These are phyloP conservation scores for Dactylellina drechsleri DNA, from an alignment of 2,329 filamentous ascomycete genomes.

Conservation along the genomic window DNA sequence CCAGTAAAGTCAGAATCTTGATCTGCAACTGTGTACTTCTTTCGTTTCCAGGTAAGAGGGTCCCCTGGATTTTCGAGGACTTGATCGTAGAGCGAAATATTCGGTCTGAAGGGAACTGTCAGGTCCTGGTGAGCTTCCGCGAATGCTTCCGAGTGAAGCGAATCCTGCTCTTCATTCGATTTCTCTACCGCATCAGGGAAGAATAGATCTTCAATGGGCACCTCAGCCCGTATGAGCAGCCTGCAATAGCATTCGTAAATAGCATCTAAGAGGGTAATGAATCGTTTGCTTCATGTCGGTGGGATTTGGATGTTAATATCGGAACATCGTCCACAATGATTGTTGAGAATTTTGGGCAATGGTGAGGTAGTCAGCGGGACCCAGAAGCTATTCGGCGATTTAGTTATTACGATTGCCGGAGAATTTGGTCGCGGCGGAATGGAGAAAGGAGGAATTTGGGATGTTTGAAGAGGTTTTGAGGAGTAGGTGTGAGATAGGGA, in stretches of 20 bases:
- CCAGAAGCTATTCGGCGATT: constrained; percentile 65
- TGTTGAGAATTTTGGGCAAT: constrained; percentile 81
- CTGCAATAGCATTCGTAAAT: constrained; percentile 85
- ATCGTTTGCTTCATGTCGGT: constrained; percentile 81
- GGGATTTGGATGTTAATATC: constrained; percentile 69
- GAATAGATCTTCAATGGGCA: constrained; percentile 78
- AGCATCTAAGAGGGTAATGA: constrained; percentile 83
- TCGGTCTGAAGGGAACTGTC: constrained; percentile 79
- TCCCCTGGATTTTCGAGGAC: constrained; percentile 22
- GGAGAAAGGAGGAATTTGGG: constrained; percentile 75
- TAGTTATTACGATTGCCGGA: not conserved
- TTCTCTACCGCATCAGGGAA: constrained; percentile 71
- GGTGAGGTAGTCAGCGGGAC: constrained; percentile 84
- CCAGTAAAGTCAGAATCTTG: constrained; percentile 45
- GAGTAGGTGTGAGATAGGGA: constrained; percentile 82
- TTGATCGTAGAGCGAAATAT: constrained; percentile 72
- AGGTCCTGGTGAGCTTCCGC: constrained; percentile 82
- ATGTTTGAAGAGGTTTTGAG: constrained; percentile 79
- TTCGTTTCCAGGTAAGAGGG: constrained; percentile 40
- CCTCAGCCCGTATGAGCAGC: constrained; percentile 74
- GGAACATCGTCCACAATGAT: constrained; percentile 78
- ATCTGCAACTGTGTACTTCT: constrained; percentile 32
- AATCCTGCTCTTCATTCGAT: constrained; percentile 63
- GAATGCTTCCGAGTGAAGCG: constrained; percentile 73
- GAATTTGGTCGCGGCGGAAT: constrained; percentile 57